These are phyloP conservation scores for Leccinum variicolor DNA, from an alignment of 768 basidiomycete genomes.

Conservation along the genomic window DNA sequence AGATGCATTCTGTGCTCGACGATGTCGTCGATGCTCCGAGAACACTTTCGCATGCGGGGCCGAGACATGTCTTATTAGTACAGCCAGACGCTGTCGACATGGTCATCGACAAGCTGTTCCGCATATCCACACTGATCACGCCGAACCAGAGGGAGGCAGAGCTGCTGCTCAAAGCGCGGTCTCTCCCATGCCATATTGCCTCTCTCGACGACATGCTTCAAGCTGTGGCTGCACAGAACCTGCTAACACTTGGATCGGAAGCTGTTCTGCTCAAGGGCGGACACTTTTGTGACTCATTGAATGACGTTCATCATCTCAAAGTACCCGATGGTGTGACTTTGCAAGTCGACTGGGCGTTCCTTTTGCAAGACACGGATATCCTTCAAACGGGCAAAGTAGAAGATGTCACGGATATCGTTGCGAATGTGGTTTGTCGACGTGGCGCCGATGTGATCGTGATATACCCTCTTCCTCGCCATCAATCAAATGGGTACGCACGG, in stretches of 20 bases:
- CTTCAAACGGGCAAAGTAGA: slow-evolving; percentile 31
- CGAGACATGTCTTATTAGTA: no score
- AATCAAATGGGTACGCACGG: slow-evolving; percentile 81
- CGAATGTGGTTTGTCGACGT: slow-evolving; percentile 52
- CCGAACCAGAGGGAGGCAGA: slow-evolving; percentile 85
- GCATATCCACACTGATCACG: slow-evolving; percentile 69
- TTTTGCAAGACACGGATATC: slow-evolving; percentile 61
- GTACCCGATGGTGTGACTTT: slow-evolving; percentile 28
- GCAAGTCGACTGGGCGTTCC: slow-evolving; percentile 40
- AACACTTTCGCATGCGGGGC: slow-evolving; percentile 31
- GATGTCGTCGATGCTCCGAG: slow-evolving; percentile 49
- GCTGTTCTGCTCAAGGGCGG: slow-evolving; percentile 86
- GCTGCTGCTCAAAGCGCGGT: slow-evolving; percentile 49
- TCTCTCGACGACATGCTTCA: slow-evolving; percentile 63
- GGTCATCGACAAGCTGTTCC: slow-evolving; percentile 63
- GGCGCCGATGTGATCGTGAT: slow-evolving; percentile 38
- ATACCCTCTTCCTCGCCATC: slow-evolving; percentile 58
- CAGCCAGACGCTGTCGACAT: slow-evolving; percentile 57
- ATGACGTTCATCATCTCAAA: slow-evolving; percentile 41
- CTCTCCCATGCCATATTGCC: slow-evolving; percentile 32
- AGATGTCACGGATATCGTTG: slow-evolving; percentile 42
- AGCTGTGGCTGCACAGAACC: slow-evolving; percentile 43
- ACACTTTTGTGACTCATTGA: slow-evolving; percentile 50
- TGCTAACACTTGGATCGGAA: slow-evolving; percentile 46
- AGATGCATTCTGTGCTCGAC: slow-evolving; percentile 70